phyloP scores from a whole-genome alignment of 805 yeast genomes.

The Metschnikowia gruessii region DNA sequence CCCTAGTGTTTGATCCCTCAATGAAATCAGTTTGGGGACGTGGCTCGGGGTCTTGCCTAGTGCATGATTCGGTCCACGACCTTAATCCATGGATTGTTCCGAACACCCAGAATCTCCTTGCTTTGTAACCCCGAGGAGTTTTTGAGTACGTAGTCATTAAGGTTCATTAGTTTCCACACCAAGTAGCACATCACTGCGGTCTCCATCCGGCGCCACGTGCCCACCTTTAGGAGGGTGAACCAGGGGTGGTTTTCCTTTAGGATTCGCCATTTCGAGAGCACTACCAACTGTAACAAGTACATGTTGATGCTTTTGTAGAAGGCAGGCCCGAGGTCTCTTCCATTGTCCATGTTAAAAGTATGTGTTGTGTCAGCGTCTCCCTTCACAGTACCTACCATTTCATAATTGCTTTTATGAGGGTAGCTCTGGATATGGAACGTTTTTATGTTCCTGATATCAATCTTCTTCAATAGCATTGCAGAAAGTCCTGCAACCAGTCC shows the following conservation, averaged over 20 bases:
- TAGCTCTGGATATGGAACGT: too few relatives aligned
- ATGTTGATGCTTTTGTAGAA: slow-evolving; percentile 31
- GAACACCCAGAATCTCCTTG: slow-evolving; percentile 13
- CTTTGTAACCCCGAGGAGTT: slow-evolving; percentile 16
- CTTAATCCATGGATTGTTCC: slow-evolving; percentile 15
- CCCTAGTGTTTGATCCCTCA: neutral
- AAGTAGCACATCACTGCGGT: slow-evolving; percentile 34
- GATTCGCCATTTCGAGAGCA: slow-evolving; percentile 43
- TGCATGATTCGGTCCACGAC: slow-evolving; percentile 14
- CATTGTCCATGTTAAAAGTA: neutral
- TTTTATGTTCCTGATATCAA: too few relatives aligned
- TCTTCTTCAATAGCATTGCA: slow-evolving; percentile 22
- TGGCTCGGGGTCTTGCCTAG: too few relatives aligned
- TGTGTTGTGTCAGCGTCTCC: too few relatives aligned
- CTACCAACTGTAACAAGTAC: slow-evolving; percentile 33
- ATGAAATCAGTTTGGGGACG: too few relatives aligned
- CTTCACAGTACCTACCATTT: too few relatives aligned
- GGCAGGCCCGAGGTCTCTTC: neutral
- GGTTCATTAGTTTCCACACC: slow-evolving; percentile 37
- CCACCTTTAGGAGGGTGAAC: slow-evolving; percentile 26
- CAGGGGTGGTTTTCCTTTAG: slow-evolving; percentile 38
- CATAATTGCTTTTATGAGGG: too few relatives aligned
- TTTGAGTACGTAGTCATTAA: slow-evolving; percentile 30
- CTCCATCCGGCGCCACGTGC: slow-evolving; percentile 35
- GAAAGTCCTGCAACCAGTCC: slow-evolving; percentile 35